Percentiles rank a stretch among this genome's conserved stretches.
These are phyloP conservation scores for Dendrobium huoshanense DNA, from an alignment of 106 monocot genomes.

Conservation along the genomic window DNA sequence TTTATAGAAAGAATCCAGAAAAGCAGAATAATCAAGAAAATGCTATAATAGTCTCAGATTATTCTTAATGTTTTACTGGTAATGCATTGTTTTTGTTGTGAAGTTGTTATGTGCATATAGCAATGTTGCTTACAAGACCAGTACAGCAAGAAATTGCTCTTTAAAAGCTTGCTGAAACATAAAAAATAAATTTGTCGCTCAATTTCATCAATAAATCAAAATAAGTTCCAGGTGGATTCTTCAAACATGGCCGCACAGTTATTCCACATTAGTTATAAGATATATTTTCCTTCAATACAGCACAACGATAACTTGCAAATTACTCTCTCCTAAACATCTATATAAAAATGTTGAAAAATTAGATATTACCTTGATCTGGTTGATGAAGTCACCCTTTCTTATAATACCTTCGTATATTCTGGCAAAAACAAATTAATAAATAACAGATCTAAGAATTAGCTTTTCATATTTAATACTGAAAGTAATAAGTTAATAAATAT, in stretches of 20 bases:
- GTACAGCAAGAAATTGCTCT: not conserved
- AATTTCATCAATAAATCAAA: not conserved
- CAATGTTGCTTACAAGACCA: not conserved
- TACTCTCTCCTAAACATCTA: not conserved
- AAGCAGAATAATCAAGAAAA: too few species aligned
- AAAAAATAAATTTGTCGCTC: not conserved
- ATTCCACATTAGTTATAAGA: not conserved
- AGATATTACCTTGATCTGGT: constrained; percentile 78
- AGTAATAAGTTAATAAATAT: not conserved
- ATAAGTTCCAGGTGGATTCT: not conserved
- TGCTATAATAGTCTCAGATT: too few species aligned
- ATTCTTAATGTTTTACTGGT: too few species aligned
- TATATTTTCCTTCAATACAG: not conserved
- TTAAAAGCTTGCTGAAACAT: not conserved
- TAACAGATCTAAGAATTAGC: not conserved
- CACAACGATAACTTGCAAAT: not conserved
- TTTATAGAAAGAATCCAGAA: too few species aligned
- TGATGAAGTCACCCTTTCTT: constrained; percentile 79
- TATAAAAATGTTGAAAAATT: not conserved
- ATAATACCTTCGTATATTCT: constrained; percentile 97
- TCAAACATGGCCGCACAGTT: not conserved
- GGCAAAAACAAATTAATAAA: constrained; percentile 7
- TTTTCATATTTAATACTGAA: not conserved
- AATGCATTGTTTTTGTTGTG: too few species aligned
- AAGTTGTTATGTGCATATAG: not conserved